phyloP scores from a whole-genome alignment of 305 asterid genomes.

The Fraxinus ornus region DNA sequence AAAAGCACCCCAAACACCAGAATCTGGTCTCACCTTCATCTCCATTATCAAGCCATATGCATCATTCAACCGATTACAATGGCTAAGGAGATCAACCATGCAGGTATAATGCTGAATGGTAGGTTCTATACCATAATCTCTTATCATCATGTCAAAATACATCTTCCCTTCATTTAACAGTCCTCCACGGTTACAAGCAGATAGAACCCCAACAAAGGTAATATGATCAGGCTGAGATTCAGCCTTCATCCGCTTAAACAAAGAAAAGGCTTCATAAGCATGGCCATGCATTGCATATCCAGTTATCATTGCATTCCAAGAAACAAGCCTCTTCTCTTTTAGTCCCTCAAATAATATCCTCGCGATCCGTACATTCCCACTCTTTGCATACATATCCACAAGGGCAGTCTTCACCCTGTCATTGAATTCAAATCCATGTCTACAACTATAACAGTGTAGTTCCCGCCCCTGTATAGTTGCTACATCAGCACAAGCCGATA shows the following conservation, averaged over 20 bases:
- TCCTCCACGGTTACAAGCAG: constrained; percentile 66
- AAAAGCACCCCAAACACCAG: constrained; percentile 69
- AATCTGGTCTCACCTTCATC: constrained; percentile 50
- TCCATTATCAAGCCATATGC: constrained; percentile 47
- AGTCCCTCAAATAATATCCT: constrained; percentile 49
- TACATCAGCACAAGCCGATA: constrained; percentile 51
- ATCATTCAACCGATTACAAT: constrained; percentile 44
- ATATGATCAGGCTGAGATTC: constrained; percentile 53
- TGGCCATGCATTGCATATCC: constrained; percentile 73
- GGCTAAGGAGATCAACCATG: constrained; percentile 71
- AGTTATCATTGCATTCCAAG: constrained; percentile 71
- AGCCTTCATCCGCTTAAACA: constrained; percentile 41
- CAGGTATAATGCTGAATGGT: constrained; percentile 60
- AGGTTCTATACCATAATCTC: constrained; percentile 46
- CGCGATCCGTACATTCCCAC: constrained; percentile 48
- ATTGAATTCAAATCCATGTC: constrained; percentile 45
- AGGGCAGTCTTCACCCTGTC: constrained; percentile 61
- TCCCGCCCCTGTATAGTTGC: constrained; percentile 49
- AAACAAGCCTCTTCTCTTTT: constrained; percentile 49
- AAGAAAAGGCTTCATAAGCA: constrained; percentile 48
- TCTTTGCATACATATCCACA: constrained; percentile 69
- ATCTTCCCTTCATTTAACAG: constrained; percentile 43
- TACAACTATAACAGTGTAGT: constrained; percentile 57
- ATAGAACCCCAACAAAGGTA: constrained; percentile 62
- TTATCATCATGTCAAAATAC: constrained; percentile 43